phyloP scores from a whole-genome alignment of 176 grass and related monocot genomes.

The Luzula sylvatica region DNA sequence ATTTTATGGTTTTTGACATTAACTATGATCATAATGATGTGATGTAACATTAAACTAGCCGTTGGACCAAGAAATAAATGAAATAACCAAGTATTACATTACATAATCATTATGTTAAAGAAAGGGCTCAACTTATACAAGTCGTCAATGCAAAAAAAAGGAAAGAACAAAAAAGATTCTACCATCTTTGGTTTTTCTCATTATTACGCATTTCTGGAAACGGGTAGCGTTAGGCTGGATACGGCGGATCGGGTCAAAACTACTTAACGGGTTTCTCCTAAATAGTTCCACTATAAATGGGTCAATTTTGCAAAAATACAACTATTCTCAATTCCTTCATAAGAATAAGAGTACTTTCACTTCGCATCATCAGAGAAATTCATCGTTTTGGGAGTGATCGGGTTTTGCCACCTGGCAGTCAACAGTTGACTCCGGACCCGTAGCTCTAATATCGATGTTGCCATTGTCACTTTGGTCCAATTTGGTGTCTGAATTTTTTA shows the following conservation, averaged over 20 bases:
- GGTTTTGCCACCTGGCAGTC: neutral
- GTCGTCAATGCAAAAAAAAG: neutral
- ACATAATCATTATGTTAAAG: neutral
- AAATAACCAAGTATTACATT: neutral
- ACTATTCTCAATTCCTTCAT: constrained; percentile 4
- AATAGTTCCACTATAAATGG: neutral
- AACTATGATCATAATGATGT: neutral
- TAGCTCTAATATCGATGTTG: constrained; percentile 3
- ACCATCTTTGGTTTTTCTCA: constrained; percentile 13
- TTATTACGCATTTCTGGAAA: constrained; percentile 16
- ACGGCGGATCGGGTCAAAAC: neutral
- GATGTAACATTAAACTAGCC: neutral
- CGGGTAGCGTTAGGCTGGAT: constrained; percentile 2
- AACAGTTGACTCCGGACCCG: constrained; percentile 9
- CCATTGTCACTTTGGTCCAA: neutral
- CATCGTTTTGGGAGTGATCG: neutral
- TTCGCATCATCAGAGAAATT: neutral
- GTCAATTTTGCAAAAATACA: constrained; percentile 13
- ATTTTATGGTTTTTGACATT: too few relatives aligned
- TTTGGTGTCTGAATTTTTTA: constrained; percentile 6
- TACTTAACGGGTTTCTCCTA: constrained; percentile 16
- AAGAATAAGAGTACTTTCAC: neutral
- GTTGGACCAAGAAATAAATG: neutral
- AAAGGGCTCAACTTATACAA: too few relatives aligned
- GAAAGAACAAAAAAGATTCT: neutral